Conservation (phyloP, 371 early-diverging fungal species). For the Mucor lusitanicus region DNA sequence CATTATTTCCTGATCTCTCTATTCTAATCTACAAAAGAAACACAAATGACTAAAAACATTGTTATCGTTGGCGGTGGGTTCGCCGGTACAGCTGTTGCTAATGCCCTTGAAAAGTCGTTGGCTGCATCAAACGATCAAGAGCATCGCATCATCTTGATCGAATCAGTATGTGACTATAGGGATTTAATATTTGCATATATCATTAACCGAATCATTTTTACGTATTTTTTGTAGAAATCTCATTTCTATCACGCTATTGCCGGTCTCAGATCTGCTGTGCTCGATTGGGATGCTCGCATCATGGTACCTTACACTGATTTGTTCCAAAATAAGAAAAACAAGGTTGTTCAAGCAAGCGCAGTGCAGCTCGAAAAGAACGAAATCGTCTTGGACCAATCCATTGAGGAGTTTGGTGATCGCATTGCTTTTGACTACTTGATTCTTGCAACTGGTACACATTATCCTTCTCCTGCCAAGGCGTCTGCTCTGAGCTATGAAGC, state of each 20-base stretch:
- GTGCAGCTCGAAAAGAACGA: constrained; percentile 13
- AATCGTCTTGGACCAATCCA: constrained; percentile 16
- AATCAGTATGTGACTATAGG: constrained; percentile 23
- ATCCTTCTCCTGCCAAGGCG: constrained; percentile 26
- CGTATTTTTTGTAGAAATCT: constrained; percentile 15
- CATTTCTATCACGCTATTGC: constrained; percentile 39
- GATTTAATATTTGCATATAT: too few relatives aligned
- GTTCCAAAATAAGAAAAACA: constrained; percentile 24
- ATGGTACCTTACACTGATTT: constrained; percentile 36
- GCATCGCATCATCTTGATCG: constrained; percentile 33
- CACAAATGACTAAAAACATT: constrained; percentile 20
- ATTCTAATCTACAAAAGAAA: neutral
- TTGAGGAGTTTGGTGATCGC: constrained; percentile 14
- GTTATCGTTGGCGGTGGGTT: constrained; percentile 45
- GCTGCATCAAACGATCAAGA: neutral
- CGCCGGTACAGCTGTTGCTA: constrained; percentile 32
- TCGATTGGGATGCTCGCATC: constrained; percentile 22
- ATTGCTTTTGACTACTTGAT: constrained; percentile 28
- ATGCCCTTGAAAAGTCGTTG: constrained; percentile 23
- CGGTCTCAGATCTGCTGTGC: constrained; percentile 28
- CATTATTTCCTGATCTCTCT: neutral
- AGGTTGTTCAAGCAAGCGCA: constrained; percentile 33
- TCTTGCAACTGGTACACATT: constrained; percentile 31
- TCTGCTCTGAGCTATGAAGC: constrained; percentile 16
- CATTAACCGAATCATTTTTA: too few relatives aligned